These are phyloP conservation scores for Psilocybe sp. DNA, from an alignment of 768 basidiomycete species.

Conservation along the genomic window DNA sequence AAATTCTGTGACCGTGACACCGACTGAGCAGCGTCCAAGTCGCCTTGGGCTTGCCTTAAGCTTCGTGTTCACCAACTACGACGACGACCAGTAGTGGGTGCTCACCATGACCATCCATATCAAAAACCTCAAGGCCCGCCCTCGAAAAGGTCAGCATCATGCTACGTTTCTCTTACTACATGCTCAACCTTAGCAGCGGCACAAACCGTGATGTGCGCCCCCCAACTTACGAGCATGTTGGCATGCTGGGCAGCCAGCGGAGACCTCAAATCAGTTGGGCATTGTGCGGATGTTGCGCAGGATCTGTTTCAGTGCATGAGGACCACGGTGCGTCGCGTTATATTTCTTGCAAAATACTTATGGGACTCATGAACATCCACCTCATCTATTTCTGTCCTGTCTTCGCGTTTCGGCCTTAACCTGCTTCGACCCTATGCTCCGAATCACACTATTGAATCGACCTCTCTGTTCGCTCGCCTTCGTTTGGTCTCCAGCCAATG, in stretches of 20 bases:
- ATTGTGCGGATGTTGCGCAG: slow-evolving; percentile 60
- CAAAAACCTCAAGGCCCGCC: slow-evolving; percentile 76
- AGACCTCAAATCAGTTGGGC: slow-evolving; percentile 52
- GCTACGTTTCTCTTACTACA: slow-evolving; percentile 2
- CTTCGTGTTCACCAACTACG: slow-evolving; percentile 1
- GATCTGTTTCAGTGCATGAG: slow-evolving; percentile 80
- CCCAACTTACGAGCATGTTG: slow-evolving; percentile 75
- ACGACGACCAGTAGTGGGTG: background rate
- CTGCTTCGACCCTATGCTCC: background rate
- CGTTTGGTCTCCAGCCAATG: slow-evolving; percentile 47
- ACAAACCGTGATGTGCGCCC: slow-evolving; percentile 55
- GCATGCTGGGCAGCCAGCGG: slow-evolving; percentile 80
- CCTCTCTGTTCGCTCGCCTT: background rate
- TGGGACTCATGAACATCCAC: background rate
- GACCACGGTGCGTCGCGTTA: slow-evolving; percentile 58
- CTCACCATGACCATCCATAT: slow-evolving; percentile 61
- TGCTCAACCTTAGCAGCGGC: slow-evolving; percentile 30
- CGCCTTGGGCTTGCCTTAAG: slow-evolving; percentile 3
- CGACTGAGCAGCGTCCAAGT: slow-evolving; percentile 1
- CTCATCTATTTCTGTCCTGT: background rate
- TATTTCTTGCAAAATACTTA: background rate
- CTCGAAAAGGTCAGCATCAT: slow-evolving; percentile 59
- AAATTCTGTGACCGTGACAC: too few species aligned
- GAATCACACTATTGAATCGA: background rate
- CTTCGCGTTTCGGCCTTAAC: background rate